phyloP scores from a whole-genome alignment of 2,329 filamentous ascomycete genomes.

The Colletotrichum sp. region DNA sequence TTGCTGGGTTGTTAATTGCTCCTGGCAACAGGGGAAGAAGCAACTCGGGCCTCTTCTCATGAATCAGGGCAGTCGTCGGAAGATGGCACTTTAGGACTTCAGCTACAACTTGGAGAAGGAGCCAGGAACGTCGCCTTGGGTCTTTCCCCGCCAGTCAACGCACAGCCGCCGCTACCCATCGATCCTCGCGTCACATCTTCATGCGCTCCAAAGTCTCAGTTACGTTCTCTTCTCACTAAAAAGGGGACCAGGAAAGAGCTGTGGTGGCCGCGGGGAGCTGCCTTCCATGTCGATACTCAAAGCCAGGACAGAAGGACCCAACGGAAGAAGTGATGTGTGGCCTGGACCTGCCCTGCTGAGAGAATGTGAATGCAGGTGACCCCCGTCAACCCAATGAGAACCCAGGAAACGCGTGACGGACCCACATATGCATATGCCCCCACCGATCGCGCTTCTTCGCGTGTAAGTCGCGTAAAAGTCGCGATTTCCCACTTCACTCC shows the following conservation, averaged over 20 bases:
- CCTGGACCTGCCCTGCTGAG: not conserved
- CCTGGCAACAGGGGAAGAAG: not conserved
- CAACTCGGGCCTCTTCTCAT: not conserved
- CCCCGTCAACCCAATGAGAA: not conserved
- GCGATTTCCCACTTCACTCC: conserved; percentile 6
- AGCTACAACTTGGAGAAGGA: not conserved
- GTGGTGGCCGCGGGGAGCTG: not conserved
- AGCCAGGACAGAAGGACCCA: not conserved
- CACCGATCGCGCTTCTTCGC: not conserved
- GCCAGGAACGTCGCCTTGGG: not conserved
- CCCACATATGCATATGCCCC: not conserved
- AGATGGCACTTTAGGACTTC: not conserved
- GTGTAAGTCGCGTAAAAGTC: not conserved
- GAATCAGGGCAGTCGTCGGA: not conserved
- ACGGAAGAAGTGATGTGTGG: not conserved
- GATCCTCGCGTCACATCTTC: conserved; percentile 5
- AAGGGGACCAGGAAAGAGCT: not conserved
- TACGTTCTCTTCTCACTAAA: not conserved
- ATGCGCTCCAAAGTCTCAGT: not conserved
- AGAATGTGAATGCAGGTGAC: not conserved
- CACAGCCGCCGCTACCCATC: not conserved
- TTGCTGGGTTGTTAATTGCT: not conserved
- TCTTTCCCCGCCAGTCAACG: not conserved
- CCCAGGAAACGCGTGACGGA: not conserved
- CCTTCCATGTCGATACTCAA: not conserved